These are phyloP conservation scores for Lachancea sp. DNA, from an alignment of 805 yeast species.

Conservation along the genomic window DNA sequence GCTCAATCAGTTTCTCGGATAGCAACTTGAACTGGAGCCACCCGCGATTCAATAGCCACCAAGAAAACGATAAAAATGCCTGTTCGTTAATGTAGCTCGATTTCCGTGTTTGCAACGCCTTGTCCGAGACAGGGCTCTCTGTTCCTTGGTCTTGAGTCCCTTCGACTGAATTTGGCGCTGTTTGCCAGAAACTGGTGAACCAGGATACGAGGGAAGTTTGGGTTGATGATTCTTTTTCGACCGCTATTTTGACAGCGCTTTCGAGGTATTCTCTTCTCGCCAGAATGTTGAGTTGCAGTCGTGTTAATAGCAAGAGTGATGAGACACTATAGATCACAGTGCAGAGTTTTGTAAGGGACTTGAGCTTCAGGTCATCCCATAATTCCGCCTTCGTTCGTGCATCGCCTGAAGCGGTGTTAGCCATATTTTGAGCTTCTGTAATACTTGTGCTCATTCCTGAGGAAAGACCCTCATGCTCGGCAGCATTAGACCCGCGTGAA, in stretches of 20 bases:
- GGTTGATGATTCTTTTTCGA: conserved; percentile 18
- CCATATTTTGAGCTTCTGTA: conserved; percentile 12
- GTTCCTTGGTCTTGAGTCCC: neutral
- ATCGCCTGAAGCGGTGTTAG: conserved; percentile 2
- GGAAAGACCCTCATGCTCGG: conserved; percentile 15
- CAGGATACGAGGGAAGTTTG: conserved; percentile 7
- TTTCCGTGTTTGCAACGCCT: conserved; percentile 12
- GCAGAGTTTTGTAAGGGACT: conserved; percentile 66
- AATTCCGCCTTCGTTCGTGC: conserved; percentile 53
- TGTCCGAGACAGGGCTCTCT: conserved; percentile 1
- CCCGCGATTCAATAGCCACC: conserved; percentile 92
- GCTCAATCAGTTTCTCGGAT: conserved; percentile 51
- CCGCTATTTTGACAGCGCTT: conserved; percentile 65
- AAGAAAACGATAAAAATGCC: conserved; percentile 75
- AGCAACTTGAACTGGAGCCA: conserved; percentile 53
- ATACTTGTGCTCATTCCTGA: conserved; percentile 20
- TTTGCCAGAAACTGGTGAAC: conserved; percentile 8
- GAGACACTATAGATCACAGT: conserved; percentile 65
- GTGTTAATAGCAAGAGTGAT: conserved; percentile 66
- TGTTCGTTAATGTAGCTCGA: conserved; percentile 61
- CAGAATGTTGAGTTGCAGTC: conserved; percentile 79
- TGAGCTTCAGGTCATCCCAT: conserved; percentile 77
- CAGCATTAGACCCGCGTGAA: conserved; percentile 4
- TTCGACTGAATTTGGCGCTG: neutral
- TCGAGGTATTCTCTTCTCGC: conserved; percentile 83